A percentile compares a stretch with the other conserved stretches of the same genome.
phyloP scores from a whole-genome alignment of 306 rosid genomes.

The Vicia villosa region DNA sequence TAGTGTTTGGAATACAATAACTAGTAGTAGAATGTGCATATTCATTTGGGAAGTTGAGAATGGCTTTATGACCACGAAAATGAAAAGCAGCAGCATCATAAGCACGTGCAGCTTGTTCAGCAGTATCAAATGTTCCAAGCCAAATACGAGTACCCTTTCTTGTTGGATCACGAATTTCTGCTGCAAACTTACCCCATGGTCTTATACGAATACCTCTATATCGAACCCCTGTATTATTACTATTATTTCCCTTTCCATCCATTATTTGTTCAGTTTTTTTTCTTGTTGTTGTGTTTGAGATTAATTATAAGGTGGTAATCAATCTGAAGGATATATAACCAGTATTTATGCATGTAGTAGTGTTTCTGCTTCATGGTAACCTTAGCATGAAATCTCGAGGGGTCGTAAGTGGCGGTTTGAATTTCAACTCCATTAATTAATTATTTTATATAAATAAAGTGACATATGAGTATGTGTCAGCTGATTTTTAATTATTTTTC shows the following conservation, averaged over 20 bases:
- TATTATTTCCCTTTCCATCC: constrained; percentile 46
- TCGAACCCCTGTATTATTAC: neutral
- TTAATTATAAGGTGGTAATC: neutral
- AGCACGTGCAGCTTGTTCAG: constrained; percentile 84
- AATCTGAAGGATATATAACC: neutral
- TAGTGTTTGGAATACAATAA: neutral
- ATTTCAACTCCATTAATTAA: neutral
- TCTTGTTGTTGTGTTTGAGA: neutral
- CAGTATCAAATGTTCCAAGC: constrained; percentile 84
- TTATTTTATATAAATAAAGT: neutral
- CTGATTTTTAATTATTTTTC: too few species aligned
- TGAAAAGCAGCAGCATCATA: constrained; percentile 83
- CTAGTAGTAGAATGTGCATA: constrained; percentile 11
- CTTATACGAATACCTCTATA: constrained; percentile 77
- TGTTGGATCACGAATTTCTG: constrained; percentile 87
- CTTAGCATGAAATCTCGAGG: neutral
- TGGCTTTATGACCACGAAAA: constrained; percentile 74
- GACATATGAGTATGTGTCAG: neutral
- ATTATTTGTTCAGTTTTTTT: too few species aligned
- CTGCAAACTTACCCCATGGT: constrained; percentile 93
- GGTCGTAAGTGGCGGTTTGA: constrained; percentile 50
- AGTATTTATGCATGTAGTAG: neutral
- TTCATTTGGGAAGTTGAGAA: constrained; percentile 87
- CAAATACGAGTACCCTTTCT: constrained; percentile 78
- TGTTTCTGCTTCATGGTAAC: neutral